A percentile compares a stretch with the other conserved stretches of the same genome.
Evolutionary conservation across 2,329 filamentous ascomycete species (phyloP).

Genomic region (Colletotrichum sp.): DNA sequence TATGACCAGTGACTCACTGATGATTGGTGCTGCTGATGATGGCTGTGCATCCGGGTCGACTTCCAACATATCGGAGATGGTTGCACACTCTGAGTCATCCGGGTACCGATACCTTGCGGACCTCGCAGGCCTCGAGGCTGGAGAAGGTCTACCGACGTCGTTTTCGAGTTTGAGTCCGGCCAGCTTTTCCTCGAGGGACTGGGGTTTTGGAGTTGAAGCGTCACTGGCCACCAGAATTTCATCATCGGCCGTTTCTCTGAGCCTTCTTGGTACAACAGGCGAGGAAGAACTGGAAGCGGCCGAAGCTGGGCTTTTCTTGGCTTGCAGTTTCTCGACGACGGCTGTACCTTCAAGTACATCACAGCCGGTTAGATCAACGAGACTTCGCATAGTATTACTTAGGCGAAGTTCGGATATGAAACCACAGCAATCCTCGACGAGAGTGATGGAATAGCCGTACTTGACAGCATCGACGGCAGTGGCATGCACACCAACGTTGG

Average conservation of each 20-base stretch:
- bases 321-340: conserved; percentile 21
- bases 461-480: conserved; percentile 89
- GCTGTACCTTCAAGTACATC: conserved; percentile 54
- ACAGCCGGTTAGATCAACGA: conserved; percentile 78
- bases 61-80: neutral
- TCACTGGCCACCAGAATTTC: conserved; percentile 17
- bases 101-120: conserved; percentile 15
- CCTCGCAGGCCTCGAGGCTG: neutral
- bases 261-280: conserved; percentile 5
- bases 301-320: neutral
- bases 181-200: neutral
- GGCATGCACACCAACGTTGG: conserved; percentile 88
- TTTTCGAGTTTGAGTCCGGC: conserved; percentile 8
- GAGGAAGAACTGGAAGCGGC: neutral
- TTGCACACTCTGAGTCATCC: conserved; percentile 1
- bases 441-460: conserved; percentile 84
- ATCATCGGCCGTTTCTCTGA: neutral
- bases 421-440: conserved; percentile 89
- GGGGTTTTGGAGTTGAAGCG: conserved; percentile 5
- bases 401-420: conserved; percentile 76
- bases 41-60: conserved; percentile 14
- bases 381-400: conserved; percentile 70
- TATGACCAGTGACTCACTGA: neutral
- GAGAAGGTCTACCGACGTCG: neutral
- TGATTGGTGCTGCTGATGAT: neutral